A percentile compares a stretch with the other conserved stretches of the same genome.
These are phyloP conservation scores for Cronartium quercuum DNA, from an alignment of 1,284 basidiomycete species.

Conservation along the genomic window DNA sequence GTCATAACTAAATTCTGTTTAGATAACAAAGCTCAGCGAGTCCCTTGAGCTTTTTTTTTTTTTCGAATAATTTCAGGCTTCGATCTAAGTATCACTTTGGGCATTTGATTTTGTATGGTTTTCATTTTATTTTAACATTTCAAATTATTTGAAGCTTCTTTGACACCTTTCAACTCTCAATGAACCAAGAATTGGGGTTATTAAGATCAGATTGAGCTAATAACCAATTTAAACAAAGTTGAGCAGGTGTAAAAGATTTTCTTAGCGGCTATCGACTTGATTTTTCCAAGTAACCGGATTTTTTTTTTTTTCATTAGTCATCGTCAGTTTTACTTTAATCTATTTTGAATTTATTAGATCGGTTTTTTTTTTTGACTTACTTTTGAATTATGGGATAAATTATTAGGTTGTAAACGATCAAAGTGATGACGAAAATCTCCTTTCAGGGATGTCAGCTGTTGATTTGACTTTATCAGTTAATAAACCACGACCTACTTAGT, in stretches of 20 bases:
- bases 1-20: too few relatives aligned
- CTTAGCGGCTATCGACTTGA: conserved; percentile 44
- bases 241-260: conserved; percentile 49
- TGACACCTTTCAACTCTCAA: conserved; percentile 39
- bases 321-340: background rate
- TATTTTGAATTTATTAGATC: background rate
- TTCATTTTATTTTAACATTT: conserved; percentile 7
- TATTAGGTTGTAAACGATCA: conserved; percentile 48
- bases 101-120: background rate
- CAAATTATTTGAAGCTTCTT: conserved; percentile 5
- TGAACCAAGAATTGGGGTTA: conserved; percentile 51
- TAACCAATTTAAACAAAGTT: conserved; percentile 53
- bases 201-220: conserved; percentile 48
- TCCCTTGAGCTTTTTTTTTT: too few relatives aligned
- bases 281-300: conserved; percentile 21
- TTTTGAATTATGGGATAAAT: conserved; percentile 50
- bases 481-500: conserved; percentile 51
- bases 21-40: too few relatives aligned
- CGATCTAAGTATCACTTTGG: background rate
- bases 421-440: conserved; percentile 47
- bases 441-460: conserved; percentile 45
- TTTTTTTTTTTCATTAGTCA: background rate
- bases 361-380: conserved; percentile 41
- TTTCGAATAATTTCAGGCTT: too few relatives aligned
- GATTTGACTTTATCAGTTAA: conserved; percentile 48